Evolutionary conservation across 148 eudicot species (phyloP).

Genomic region (Beta vulgaris): DNA sequence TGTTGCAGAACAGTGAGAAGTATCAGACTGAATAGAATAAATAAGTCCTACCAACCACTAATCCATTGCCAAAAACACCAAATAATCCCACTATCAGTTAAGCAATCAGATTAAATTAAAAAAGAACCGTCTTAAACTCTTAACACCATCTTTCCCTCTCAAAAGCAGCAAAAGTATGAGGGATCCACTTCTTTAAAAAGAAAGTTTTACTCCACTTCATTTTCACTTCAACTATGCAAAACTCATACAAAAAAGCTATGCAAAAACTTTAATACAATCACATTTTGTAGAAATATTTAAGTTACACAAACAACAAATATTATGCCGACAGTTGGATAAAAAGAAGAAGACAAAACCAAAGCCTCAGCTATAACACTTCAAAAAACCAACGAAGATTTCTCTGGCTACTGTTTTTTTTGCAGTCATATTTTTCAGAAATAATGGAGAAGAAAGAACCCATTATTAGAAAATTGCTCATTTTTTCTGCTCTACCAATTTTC

Average conservation of each 20-base stretch:
- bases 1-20: background rate
- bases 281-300: too few relatives aligned
- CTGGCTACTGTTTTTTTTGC: background rate
- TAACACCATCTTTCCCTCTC: conserved; percentile 16
- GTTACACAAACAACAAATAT: background rate
- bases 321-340: conserved; percentile 18
- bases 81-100: conserved; percentile 1
- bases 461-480: conserved; percentile 22
- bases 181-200: conserved; percentile 21
- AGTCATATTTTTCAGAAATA: background rate
- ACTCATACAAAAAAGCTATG: background rate
- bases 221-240: background rate
- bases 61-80: too few relatives aligned
- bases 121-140: background rate
- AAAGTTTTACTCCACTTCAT: background rate
- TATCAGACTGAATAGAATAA: background rate
- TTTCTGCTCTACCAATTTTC: conserved; percentile 25
- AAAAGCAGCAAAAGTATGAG: background rate
- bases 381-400: background rate
- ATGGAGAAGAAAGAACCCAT: conserved; percentile 37
- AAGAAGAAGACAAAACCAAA: conserved; percentile 6
- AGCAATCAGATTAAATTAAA: background rate
- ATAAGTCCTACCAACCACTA: conserved; percentile 2
- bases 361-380: conserved; percentile 12
- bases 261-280: background rate